These are phyloP conservation scores for Amphibolis antarctica DNA, from an alignment of 106 monocot species.

Conservation along the genomic window DNA sequence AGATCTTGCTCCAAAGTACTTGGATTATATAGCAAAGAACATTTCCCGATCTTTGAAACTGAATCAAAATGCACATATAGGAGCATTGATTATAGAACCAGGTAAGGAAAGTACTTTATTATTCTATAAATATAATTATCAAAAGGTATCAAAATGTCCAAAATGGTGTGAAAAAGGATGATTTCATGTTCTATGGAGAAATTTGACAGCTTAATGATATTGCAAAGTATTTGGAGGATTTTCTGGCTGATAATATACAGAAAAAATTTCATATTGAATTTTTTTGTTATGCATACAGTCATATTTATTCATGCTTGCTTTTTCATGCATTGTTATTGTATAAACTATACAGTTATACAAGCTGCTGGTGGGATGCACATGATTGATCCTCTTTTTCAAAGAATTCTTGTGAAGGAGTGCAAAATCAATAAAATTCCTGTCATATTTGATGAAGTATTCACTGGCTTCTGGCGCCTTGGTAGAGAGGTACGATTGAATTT, in stretches of 20 bases:
- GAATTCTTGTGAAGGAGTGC: conserved; percentile 67
- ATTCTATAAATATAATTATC: too few relatives aligned
- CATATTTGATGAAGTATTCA: conserved; percentile 96
- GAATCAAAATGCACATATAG: conserved; percentile 27
- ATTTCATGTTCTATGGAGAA: too few relatives aligned
- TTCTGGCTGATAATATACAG: too few relatives aligned
- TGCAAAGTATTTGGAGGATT: too few relatives aligned
- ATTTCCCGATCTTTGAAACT: conserved; percentile 36
- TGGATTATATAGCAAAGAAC: conserved; percentile 54
- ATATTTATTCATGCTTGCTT: too few relatives aligned
- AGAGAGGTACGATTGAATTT: conserved; percentile 40
- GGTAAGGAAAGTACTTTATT: conserved; percentile 24
- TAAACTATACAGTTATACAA: conserved; percentile 57
- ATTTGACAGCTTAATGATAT: too few relatives aligned
- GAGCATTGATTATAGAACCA: conserved; percentile 90
- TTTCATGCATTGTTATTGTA: too few relatives aligned
- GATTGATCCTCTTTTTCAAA: conserved; percentile 98
- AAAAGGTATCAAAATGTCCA: too few relatives aligned
- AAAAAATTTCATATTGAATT: too few relatives aligned
- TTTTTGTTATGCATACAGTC: too few relatives aligned
- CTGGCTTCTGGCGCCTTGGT: conserved; percentile 98
- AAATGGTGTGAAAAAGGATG: too few relatives aligned
- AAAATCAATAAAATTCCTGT: conserved; percentile 60
- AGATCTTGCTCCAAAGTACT: conserved; percentile 40
- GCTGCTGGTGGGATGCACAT: conserved; percentile 92